phyloP scores from a whole-genome alignment of 225 moss, liverwort and hornwort species.

The Sphagnum tenellum region DNA sequence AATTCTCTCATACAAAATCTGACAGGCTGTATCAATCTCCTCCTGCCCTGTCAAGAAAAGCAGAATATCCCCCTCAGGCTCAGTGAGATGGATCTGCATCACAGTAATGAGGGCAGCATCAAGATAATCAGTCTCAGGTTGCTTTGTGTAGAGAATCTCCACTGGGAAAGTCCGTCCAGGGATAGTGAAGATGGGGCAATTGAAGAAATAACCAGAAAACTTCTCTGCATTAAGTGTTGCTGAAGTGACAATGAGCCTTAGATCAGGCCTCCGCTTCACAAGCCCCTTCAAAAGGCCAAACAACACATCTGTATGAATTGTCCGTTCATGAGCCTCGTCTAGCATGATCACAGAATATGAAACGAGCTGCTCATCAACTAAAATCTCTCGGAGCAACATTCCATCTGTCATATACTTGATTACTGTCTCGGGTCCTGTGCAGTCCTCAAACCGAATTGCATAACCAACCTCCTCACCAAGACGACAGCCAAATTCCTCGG shows the following conservation, averaged over 20 bases:
- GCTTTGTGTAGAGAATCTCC: constrained; percentile 7
- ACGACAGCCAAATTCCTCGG: not conserved
- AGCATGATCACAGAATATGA: constrained; percentile 2
- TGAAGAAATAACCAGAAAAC: not conserved
- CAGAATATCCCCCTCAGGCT: constrained; percentile 4
- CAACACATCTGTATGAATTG: constrained; percentile 1
- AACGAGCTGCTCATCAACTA: not conserved
- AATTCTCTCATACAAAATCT: not conserved
- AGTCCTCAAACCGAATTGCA: constrained; percentile 5
- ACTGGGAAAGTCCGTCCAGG: constrained; percentile 6
- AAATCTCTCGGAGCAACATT: constrained; percentile 2
- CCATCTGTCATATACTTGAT: constrained; percentile 11
- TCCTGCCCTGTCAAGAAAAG: constrained; percentile 6
- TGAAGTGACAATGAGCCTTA: constrained; percentile 8
- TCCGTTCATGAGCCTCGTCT: constrained; percentile 4
- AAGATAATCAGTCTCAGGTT: constrained; percentile 4
- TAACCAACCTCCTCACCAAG: constrained; percentile 4
- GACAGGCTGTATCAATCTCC: constrained; percentile 1
- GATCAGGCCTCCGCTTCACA: constrained; percentile 1
- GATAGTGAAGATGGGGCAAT: constrained; percentile 1
- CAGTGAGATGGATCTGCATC: constrained; percentile 2
- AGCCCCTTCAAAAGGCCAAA: constrained; percentile 5
- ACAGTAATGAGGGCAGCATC: constrained; percentile 3
- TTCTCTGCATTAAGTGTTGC: constrained; percentile 8
- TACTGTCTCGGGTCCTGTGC: not conserved